Evolutionary conservation across 164 flowering plant genomes (phyloP).

Genomic region (Aristolochia californica): DNA sequence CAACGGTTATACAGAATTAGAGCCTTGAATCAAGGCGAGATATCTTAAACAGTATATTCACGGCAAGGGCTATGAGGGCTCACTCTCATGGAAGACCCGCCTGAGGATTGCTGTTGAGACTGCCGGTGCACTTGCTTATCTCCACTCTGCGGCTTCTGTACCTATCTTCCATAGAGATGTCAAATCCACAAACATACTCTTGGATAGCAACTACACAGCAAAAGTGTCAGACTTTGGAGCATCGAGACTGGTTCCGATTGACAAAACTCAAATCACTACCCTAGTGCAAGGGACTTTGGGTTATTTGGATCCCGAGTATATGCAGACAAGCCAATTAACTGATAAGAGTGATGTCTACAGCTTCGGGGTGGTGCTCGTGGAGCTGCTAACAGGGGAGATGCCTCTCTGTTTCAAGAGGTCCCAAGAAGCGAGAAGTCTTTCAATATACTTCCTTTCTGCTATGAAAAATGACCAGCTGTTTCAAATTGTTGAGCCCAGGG

Average conservation of each 20-base stretch:
- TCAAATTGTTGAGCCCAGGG: background rate
- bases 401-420: background rate
- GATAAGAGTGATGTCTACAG: background rate
- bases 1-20: too few relatives aligned
- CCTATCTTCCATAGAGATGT: background rate
- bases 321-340: background rate
- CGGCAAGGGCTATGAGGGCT: background rate
- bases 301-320: background rate
- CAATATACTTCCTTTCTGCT: background rate
- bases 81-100: background rate
- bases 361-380: background rate
- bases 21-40: too few relatives aligned
- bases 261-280: background rate
- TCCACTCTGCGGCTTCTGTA: background rate
- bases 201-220: background rate
- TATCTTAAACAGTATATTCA: too few relatives aligned
- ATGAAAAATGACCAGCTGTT: background rate
- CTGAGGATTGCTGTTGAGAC: background rate
- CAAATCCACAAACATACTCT: background rate
- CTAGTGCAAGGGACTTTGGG: background rate
- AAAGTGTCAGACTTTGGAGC: background rate
- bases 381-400: background rate
- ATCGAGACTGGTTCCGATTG: background rate
- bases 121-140: slow-evolving; percentile 1
- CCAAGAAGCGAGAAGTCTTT: background rate